Conservation (phyloP, 257 asterid species). For the Coffea canephora region DNA sequence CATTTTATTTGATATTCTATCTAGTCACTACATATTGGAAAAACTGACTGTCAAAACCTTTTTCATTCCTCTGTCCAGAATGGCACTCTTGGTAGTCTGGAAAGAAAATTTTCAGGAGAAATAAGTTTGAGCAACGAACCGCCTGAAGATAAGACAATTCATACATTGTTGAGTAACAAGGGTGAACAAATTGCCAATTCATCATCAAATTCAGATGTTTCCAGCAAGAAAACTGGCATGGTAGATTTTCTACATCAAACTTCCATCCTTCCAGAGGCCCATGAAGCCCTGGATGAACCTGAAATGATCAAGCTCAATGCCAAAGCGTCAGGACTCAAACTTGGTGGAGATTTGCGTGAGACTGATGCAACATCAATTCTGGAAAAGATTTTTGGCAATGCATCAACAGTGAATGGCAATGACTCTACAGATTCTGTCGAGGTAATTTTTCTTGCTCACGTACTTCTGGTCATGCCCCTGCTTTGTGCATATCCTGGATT, state of each 20-base stretch:
- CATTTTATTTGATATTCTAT: slow-evolving; percentile 9
- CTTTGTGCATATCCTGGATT: neutral
- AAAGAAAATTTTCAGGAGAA: slow-evolving; percentile 34
- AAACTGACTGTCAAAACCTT: slow-evolving; percentile 35
- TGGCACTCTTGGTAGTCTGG: slow-evolving; percentile 35
- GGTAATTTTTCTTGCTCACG: slow-evolving; percentile 35
- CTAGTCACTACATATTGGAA: slow-evolving; percentile 46
- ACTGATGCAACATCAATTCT: slow-evolving; percentile 49
- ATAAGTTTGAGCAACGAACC: slow-evolving; percentile 32
- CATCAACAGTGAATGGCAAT: slow-evolving; percentile 38
- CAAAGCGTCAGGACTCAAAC: slow-evolving; percentile 34
- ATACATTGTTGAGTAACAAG: slow-evolving; percentile 26
- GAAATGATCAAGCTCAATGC: slow-evolving; percentile 32
- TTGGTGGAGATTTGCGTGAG: slow-evolving; percentile 36
- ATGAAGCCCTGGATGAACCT: slow-evolving; percentile 37
- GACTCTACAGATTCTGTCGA: slow-evolving; percentile 34
- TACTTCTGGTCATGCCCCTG: slow-evolving; percentile 6
- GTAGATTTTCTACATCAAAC: slow-evolving; percentile 34
- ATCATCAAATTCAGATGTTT: slow-evolving; percentile 30
- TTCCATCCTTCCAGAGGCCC: slow-evolving; percentile 36
- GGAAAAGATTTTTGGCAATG: slow-evolving; percentile 60
- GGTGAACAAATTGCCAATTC: slow-evolving; percentile 38
- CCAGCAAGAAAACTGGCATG: slow-evolving; percentile 34
- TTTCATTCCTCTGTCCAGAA: slow-evolving; percentile 36
- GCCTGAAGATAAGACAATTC: slow-evolving; percentile 37